Base-by-base conservation (phyloP, 2,329 filamentous ascomycete species). In the Venturia asperata region DNA sequence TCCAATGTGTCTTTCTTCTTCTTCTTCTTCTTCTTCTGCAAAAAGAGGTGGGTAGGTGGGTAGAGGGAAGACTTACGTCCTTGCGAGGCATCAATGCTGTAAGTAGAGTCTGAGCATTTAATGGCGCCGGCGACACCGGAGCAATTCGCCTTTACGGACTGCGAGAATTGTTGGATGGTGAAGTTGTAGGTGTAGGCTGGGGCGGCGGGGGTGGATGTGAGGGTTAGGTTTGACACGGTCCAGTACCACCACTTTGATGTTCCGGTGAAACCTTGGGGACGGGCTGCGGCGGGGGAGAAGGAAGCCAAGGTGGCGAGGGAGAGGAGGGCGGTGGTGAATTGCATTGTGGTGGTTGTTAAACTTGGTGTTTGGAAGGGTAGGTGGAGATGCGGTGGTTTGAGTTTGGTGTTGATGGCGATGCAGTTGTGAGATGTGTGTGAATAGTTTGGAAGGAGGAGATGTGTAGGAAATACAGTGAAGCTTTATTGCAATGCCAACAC, bases 301-400 rank as follows among this genome's bases (percentile, higher is more conserved):
- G 52, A 58, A 7, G 30, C 52, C 52, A 58, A 10, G 9, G 27
- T n/a, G 52, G 52, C 52, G 52, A 58, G 27, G 52, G 52, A 21
- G 30, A 58, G 5, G 30, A 58, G 15, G 27, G 52, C 13, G 27
- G 15, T 37, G 27, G 52, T 37, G 52, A 58, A 37, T 7, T 58
- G 52, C 52, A 58, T 58, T n/a, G n/a, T 58, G 2, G 19, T 34
- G 27, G 52, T n/a, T 0, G 17, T 47, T n/a, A 5, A 15, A 47
- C 21, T 10, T 47, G 17, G 45, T n/a, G 17, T 47, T 9, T 10
- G 9, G 39, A 41, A 10, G 4, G 6, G 30, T 41, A 15, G 15
- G 39, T 2, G 21, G 45, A 15, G 45, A 47, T 41, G 39, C 39
- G 9, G 45, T 3, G 13, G 24, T 55, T 15, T 30, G 49, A 30